Evolutionary conservation across 148 eudicot genomes (phyloP), one percentile per base, ranked within the genome.

Genomic region (Fagopyrum tataricum): DNA sequence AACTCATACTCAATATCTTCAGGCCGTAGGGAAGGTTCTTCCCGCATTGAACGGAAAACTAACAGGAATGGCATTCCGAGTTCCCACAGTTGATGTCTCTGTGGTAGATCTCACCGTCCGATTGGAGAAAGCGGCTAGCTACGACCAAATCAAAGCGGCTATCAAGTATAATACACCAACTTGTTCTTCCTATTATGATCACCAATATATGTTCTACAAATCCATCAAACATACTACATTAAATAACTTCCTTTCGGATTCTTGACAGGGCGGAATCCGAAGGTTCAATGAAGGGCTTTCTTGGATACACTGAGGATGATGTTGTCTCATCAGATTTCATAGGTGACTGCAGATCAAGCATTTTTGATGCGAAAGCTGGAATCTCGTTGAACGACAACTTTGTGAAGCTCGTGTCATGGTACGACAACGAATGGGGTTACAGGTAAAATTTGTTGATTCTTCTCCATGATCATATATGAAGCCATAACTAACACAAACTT

Each of bases 1-100:
- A 4, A 31, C 37, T 61, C n/a, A 2, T 61, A 18, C 9, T 39
- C 11, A 6, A 64, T 12, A 31, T 64, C 14, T 37, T 64, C 37
- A 90, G 90, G 92, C 92, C 56, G 92, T 90, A 13, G 96, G 96
- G 31, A 88, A 90, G 77, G 90, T 90, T 58, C 85, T 90, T 17
- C 96, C 90, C 4, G 76, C 84, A 7, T 77, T 90, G 67, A 90
- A 90, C 39, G 92, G 96, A 10, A 90, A 90, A 81, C 62, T 90
- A 40, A 90, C 91, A 1, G 95, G 95, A 72, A 87, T 90, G 91
- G 68, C 91, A 6, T 86, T 90, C 86, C 90, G 89, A 0, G 90
- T 90, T 14, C 94, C 91, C 13, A 90, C 88, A 20, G 89, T 84
- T 8, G 86, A 90, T 78, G 96, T 87, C 62, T 90, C 90, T 0